Base-by-base conservation (phyloP, 805 yeast species). In the Teunomyces kruisii region DNA sequence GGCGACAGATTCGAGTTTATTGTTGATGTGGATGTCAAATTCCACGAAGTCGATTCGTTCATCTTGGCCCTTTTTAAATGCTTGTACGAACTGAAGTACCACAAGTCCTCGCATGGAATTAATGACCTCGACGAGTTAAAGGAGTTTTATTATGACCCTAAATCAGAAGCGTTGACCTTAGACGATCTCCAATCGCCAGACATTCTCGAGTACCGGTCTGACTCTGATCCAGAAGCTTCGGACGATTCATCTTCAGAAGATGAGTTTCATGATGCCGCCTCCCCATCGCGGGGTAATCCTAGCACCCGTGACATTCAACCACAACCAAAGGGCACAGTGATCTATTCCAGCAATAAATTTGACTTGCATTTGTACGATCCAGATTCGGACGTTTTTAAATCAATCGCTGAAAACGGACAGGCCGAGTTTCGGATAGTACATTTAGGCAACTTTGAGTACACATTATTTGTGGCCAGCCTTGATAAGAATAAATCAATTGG, bases 1-100 rank as follows among this genome's bases (percentile, higher is more conserved):
- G 97, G 89, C 17, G 97, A 91, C 57, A 68, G 74, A 50, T 89
- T 85, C 63, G 96, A 90, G 64, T 91, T 88, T 65, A 75, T 86
- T 16, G 79, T 88, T 40, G 88, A 82, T 49, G 76, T 75, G 39
- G 75, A 76, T 10, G 78, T 83, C n/a, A 70, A 80, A 7, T 55
- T 68, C 12, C 79, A 73, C 19, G 75, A 81, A 32, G 79, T 85
- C 32, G 80, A 84, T 27, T 72, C 74, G 35, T 92, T 92, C 61
- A 77, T 84, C 67, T 59, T 68, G 19, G 71, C 81, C 1, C 71
- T 88, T 10, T 75, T 80, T 56, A 77, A 78, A 46, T 88, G 96
- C 56, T 80, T 83, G 54, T 92, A 79, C 59, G 96, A 89, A 60
- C 76, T 82, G 52, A 87, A 85, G 57, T 87, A 84, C 61, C 79